Evolutionary conservation across 352 stramenopile species (phyloP).

Genomic region (Detonula confervacea): DNA sequence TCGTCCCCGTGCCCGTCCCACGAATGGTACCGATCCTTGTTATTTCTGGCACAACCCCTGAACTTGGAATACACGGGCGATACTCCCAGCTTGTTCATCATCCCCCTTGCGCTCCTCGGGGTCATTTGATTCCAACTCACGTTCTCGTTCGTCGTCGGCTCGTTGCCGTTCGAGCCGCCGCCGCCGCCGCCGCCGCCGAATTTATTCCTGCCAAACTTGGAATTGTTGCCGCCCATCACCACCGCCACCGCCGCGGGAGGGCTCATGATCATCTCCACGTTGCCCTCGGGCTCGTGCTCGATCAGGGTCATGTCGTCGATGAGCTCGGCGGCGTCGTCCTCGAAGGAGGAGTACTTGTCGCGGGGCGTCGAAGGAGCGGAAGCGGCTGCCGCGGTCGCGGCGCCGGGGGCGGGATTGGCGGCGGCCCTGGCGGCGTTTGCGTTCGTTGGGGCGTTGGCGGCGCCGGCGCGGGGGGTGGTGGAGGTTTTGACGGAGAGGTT

Average conservation of each 20-base stretch:
- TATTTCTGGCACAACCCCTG: neutral
- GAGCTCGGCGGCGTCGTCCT: slow-evolving; percentile 7
- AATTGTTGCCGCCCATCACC: neutral
- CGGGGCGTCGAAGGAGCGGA: neutral
- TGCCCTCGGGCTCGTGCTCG: neutral
- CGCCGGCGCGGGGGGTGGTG: neutral
- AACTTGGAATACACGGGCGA: no score
- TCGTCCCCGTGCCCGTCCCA: neutral
- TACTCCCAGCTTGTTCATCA: slow-evolving; percentile 7
- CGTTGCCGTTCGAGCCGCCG: neutral
- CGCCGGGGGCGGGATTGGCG: no score
- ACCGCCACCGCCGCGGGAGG: neutral
- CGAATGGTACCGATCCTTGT: neutral
- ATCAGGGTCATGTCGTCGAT: neutral
- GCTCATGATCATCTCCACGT: slow-evolving; percentile 31
- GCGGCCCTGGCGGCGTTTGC: no score
- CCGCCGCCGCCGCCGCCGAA: no score
- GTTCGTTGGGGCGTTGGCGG: no score
- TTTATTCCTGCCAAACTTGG: no score
- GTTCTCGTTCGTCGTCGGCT: neutral
- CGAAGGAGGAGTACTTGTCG: slow-evolving; percentile 48
- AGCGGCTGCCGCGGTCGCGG: no score
- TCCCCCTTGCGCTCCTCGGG: neutral
- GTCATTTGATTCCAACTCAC: slow-evolving; percentile 2
- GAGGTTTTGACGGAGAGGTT: slow-evolving; percentile 8